Evolutionary conservation across 306 rosid genomes (phyloP), one percentile per base, ranked within the genome.

Genomic region (Mimosa pudica): DNA sequence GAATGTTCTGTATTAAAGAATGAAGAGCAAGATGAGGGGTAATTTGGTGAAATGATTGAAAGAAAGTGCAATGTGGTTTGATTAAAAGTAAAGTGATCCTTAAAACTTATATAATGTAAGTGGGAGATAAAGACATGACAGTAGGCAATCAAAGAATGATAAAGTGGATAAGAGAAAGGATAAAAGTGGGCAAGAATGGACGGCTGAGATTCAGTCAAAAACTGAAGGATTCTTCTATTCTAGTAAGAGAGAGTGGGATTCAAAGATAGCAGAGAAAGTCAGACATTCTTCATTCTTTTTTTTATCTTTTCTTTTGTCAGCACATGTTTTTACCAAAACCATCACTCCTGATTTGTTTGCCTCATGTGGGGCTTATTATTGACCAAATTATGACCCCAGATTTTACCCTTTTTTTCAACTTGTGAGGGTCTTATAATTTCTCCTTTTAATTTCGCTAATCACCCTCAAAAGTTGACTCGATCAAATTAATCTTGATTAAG

Each of bases 151-250:
- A 70, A 24, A 41, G 36, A 46, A 16, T 32, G 71, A 63, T 41
- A 76, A 63, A 79, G 45, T 2, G 68, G 60, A 49, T 44, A 74
- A 48, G 32, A 35, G 9, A 52, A 45, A 8, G 10, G 49, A 42
- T 24, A 64, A 32, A 33, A 14, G 17, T 30, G 1, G 14, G 20
- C 16, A n/a, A n/a, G 14, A 70, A 83, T 87, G 86, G 81, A 89
- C 73, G 94, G 87, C 55, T 79, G 58, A 77, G 88, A 88, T 89
- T 66, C 13, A 75, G 94, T 93, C 98, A 93, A 91, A 87, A 85
- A 71, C 55, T 73, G 62, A 78, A 67, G 81, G 85, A 86, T 83
- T 83, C 80, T 87, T 80, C 74, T 8, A 79, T 57, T 57, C 63
- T n/a, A 54, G 2, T 0, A 52, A 52, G 58, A 48, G 60, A 14